phyloP scores from a whole-genome alignment of 495 filamentous ascomycete species.

The Pseudotulostoma volvatum region DNA sequence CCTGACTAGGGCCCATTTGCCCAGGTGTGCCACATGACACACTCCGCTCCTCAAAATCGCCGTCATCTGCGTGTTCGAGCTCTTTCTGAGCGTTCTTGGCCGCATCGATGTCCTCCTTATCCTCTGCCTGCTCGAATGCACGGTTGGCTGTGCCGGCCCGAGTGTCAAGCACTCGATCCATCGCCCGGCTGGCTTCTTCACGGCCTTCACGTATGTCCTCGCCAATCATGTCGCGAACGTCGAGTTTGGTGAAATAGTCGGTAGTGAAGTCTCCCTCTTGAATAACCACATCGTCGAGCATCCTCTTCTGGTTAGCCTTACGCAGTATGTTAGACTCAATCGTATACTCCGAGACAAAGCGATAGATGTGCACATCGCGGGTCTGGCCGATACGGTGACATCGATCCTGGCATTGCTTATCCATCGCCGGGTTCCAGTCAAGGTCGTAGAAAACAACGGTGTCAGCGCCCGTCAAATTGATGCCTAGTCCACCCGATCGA shows the following conservation, averaged over 20 bases:
- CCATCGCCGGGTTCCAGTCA: conserved; percentile 99
- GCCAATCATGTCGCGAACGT: conserved; percentile 51
- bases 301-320: conserved; percentile 90
- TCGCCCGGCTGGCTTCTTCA: conserved; percentile 59
- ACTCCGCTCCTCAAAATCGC: conserved; percentile 71
- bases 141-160: conserved; percentile 33
- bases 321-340: conserved; percentile 98
- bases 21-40: conserved; percentile 26
- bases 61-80: conserved; percentile 68
- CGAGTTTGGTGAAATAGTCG: conserved; percentile 79
- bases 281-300: conserved; percentile 96
- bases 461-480: conserved; percentile 78
- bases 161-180: conserved; percentile 68
- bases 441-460: conserved; percentile 99
- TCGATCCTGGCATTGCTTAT: conserved; percentile 97
- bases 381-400: conserved; percentile 97
- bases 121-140: conserved; percentile 77
- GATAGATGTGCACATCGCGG: conserved; percentile 94
- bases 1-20: conserved; percentile 11
- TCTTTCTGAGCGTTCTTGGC: conserved; percentile 81
- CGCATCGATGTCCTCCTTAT: conserved; percentile 77
- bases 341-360: conserved; percentile 91
- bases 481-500: conserved; percentile 85
- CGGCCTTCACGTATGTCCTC: conserved; percentile 36
- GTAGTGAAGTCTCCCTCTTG: conserved; percentile 98